Base-by-base conservation (phyloP, 805 yeast genomes). In the Monosporozyma servazzii region DNA sequence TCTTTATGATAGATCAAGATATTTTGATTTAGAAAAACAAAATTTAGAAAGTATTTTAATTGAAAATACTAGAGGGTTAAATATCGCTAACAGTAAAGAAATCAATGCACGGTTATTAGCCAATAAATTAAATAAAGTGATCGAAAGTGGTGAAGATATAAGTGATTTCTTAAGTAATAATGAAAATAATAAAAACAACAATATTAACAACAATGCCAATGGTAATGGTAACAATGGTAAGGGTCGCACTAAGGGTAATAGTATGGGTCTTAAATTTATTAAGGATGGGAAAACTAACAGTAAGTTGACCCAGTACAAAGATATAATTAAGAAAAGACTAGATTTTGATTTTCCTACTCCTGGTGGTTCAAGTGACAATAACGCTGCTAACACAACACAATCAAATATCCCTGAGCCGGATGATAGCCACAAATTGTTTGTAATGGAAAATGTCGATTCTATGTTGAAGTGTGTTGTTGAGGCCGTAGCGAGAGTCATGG, bases 401-500 rank as follows among this genome's bases (percentile, higher is more conserved):
- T 18, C 48, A 42, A 20, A 20, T 21, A 11, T 21, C 4, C 3
- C 29, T 7, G 39, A 20, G 15, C 18, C n/a, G n/a, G 25, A 47
- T 48, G 20, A 20, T 5, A 45, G 21, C 15, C 18, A 30, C 6
- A 33, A 45, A 15, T 23, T 45, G 30, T 62, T 75, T 41, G 63
- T 67, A 30, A 62, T 83, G 6, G 58, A 68, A 15, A 69, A 73
- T 25, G 81, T 86, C 2, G 90, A 87, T 56, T 70, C 74, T 3
- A 77, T 87, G 51, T 70, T 88, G 41, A 82, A 81, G 56, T 78
- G 86, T 17, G 77, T 83, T 7, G 84, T 88, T 36, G 97, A 89
- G 67, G 76, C 90, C 1, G 72, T 88, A 4, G 84, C 90, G 2
- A 74, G 96, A 62, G 73, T 84, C 3, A 75, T 87, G 59, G 96